phyloP scores from a whole-genome alignment of 257 asterid genomes.

The Cordia subcordata region DNA sequence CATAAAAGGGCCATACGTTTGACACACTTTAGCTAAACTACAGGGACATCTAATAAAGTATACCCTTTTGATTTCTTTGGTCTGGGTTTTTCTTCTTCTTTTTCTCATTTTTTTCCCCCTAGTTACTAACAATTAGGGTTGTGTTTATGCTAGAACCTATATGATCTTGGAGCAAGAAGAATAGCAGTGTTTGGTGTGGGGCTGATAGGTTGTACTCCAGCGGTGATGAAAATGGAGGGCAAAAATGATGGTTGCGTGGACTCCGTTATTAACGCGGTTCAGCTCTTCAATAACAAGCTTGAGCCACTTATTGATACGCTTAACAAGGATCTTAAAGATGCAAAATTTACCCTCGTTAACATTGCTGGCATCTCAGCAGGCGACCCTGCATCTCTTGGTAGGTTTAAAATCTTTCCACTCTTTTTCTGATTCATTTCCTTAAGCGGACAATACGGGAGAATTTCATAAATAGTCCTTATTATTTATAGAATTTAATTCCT shows the following conservation, averaged over 20 bases:
- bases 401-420: background rate
- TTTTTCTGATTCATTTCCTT: background rate
- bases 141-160: constrained; percentile 42
- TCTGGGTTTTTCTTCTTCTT: background rate
- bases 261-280: constrained; percentile 24
- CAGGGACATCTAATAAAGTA: no score
- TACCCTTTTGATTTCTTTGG: background rate
- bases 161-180: constrained; percentile 45
- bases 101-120: background rate
- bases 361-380: constrained; percentile 24
- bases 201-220: constrained; percentile 42
- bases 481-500: background rate
- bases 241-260: constrained; percentile 31
- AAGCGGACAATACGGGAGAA: background rate
- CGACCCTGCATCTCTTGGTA: constrained; percentile 31
- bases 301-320: constrained; percentile 31
- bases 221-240: no score
- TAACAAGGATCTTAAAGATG: constrained; percentile 19
- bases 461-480: no score
- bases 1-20: no score
- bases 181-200: constrained; percentile 43
- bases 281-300: constrained; percentile 27
- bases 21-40: no score
- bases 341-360: constrained; percentile 46
- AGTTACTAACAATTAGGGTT: background rate